Evolutionary conservation across 345 rosid genomes (phyloP).

Genomic region (Citrus sinensis): DVS_A1.0 CM039169.1:30382001-30382500

Average conservation of each 20-base stretch:
- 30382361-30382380: background rate
- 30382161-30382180: no score
- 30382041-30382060: background rate
- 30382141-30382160: background rate
- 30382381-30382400: background rate
- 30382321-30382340: background rate
- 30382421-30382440: no score
- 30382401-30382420: no score
- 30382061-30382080: background rate
- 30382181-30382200: background rate
- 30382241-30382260: background rate
- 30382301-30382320: background rate
- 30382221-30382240: background rate
- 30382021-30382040: background rate
- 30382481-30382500: no score
- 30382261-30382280: background rate
- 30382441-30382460: no score
- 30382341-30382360: background rate
- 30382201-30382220: background rate
- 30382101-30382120: background rate
- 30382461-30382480: no score
- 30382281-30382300: background rate
- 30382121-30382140: background rate
- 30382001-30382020: slow-evolving; percentile 23
- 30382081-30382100: background rate